Base-by-base conservation (phyloP, 1,284 basidiomycete species). In the Malassezia globosa region DNA sequence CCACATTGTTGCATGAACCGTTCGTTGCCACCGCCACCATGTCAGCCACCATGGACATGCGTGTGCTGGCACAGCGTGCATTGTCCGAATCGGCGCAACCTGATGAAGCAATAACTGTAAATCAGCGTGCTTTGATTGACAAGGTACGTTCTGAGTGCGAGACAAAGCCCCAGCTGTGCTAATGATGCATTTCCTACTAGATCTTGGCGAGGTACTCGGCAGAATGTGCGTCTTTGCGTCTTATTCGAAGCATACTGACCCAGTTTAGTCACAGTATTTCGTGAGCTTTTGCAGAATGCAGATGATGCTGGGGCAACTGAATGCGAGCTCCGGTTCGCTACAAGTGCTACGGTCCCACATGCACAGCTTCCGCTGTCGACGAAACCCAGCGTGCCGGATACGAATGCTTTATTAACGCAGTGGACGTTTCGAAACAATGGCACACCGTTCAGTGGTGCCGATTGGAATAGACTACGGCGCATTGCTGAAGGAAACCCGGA, bases 261-360 rank as follows among this genome's bases (percentile, higher is more conserved):
- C n/a, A n/a, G n/a, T n/a, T n/a, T n/a, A 37, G 35, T 67, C 51
- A 71, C 66, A 44, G 85, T 90, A 37, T 92, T 89, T 64, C 80
- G 90, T 33, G 90, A 96, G 70, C 80, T 95, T 8, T 75, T 95
- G 78, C 78, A 96, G 75, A 96, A 96, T 66, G 90, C 90, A 13
- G 90, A 96, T 68, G 92, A 96, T 74, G 89, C 87, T 1, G 82
- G 81, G 34, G 84, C 88, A 5, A 58, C 59, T 7, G 54, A 59
- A 34, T 71, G 68, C 51, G 64, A 69, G 54, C 60, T 71, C 10
- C 61, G 63, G 33, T 66, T 71, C 53, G 61, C 66, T 14, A 63
- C 49, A 10, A 45, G 22, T n/a, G 46, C 57, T 5, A 54, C 59
- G 31, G 56, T 39, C 29, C 45, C 37, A 11, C 54, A 41, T 24